Evolutionary conservation across 768 basidiomycete genomes (phyloP), one percentile per base, ranked within the genome.

Genomic region (Boletus rubroflammeus): DNA sequence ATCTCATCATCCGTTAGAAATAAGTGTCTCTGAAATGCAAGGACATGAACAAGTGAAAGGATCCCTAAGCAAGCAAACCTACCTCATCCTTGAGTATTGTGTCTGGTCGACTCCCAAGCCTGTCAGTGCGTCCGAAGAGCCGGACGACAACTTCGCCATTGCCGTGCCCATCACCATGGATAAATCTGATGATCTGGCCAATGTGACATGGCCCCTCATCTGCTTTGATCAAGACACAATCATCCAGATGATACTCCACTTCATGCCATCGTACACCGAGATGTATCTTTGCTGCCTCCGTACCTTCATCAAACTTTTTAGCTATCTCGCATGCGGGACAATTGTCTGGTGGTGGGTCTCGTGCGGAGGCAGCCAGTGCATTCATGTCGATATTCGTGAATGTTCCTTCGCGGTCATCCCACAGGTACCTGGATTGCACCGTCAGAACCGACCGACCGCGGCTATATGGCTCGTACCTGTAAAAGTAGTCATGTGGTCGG

Each of bases 61-160:
- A 15, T 2, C 3, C 11, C 1, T 2, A 25, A 21, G 26, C 23
- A 50, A 38, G 15, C 3, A 47, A 34, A 19, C 38, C 23, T 26
- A 86, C 87, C 76, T 87, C 85, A 54, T 89, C 83, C 57, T 75
- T 79, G 19, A 83, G 47, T 1, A 72, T 54, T 21, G 66, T 53
- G 1, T 48, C 51, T 0, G 82, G 82, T 28, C 78, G 66, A 10
- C 74, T 51, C 14, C 68, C 62, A n/a, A 67, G 49, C 40, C 62
- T 63, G n/a, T 62, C 72, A 5, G 82, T 66, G 14, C 85, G 72
- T 3, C 86, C 86, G 23, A 88, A 77, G 34, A 78, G 67, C 53
- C 62, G 70, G 32, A 79, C 67, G 5, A 57, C 65, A 9, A 81
- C 63, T 19, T 59, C 59, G 15, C 62, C 61, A 17, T 48, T 48